These are phyloP conservation scores for Kodamaea sp. DNA, from an alignment of 1,139 yeast species.

Conservation along the genomic window DNA sequence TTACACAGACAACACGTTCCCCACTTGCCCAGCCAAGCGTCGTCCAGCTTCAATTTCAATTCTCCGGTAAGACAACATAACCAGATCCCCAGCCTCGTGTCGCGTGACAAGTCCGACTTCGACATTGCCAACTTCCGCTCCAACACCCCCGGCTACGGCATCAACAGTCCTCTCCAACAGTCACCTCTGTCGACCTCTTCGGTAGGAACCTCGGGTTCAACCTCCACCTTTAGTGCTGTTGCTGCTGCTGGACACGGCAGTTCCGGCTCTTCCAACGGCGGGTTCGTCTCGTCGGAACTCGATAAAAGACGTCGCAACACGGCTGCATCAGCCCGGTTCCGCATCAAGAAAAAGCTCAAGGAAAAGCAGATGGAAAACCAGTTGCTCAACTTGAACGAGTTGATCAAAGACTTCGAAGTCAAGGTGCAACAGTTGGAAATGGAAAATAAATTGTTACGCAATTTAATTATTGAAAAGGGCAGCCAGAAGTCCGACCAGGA, in stretches of 20 bases:
- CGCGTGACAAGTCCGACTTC: constrained; percentile 4
- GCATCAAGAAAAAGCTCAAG: constrained; percentile 60
- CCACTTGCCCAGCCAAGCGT: constrained; percentile 14
- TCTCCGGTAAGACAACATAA: constrained; percentile 30
- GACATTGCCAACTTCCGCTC: constrained; percentile 4
- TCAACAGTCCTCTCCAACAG: constrained; percentile 11
- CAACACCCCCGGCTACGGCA: constrained; percentile 5
- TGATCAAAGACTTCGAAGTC: constrained; percentile 59
- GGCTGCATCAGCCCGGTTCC: constrained; percentile 63
- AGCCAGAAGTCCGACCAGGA: constrained; percentile 45
- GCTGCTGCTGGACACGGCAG: neutral
- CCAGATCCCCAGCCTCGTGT: constrained; percentile 9
- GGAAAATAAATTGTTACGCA: constrained; percentile 63
- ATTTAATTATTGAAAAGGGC: constrained; percentile 70
- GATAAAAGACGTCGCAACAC: constrained; percentile 64
- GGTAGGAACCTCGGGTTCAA: constrained; percentile 7
- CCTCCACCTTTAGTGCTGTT: constrained; percentile 5
- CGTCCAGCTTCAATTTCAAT: constrained; percentile 10
- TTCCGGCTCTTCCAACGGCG: constrained; percentile 14
- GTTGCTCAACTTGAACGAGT: constrained; percentile 61
- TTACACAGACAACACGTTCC: constrained; percentile 11
- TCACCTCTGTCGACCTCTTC: constrained; percentile 12
- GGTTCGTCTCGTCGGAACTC: constrained; percentile 33
- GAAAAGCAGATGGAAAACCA: constrained; percentile 68
- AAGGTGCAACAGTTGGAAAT: constrained; percentile 57